Evolutionary conservation across 192 early-diverging fungal species (phyloP).

Genomic region (Gonapodya prolifera): DNA sequence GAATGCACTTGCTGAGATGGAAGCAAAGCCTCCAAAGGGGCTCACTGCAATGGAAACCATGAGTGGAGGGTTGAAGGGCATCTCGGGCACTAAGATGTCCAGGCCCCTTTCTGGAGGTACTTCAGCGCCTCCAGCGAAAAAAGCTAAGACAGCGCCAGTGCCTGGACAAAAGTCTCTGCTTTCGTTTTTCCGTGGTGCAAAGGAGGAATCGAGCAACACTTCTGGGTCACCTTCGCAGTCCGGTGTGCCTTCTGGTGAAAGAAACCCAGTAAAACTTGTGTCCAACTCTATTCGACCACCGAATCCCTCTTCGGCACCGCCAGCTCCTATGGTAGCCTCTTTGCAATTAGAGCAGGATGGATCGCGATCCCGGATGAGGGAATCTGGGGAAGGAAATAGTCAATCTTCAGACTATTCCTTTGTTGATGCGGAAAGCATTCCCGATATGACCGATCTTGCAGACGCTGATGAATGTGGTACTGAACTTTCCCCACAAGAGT

Average conservation of each 20-base stretch:
- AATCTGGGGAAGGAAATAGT: too few relatives aligned
- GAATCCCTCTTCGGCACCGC: neutral
- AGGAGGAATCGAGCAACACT: too few relatives aligned
- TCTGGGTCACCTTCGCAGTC: too few relatives aligned
- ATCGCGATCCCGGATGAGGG: too few relatives aligned
- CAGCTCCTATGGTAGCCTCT: neutral
- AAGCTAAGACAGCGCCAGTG: neutral
- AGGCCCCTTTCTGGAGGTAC: conserved; percentile 5
- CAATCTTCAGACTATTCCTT: neutral
- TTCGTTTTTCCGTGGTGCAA: neutral
- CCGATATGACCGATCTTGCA: neutral
- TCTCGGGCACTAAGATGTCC: neutral
- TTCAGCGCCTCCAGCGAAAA: conserved; percentile 1
- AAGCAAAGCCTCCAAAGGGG: neutral
- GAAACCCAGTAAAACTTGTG: too few relatives aligned
- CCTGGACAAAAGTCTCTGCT: neutral
- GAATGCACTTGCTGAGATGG: neutral
- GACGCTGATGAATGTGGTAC: neutral
- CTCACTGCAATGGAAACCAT: conserved; percentile 6
- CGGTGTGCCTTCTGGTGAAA: too few relatives aligned
- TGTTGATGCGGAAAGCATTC: neutral
- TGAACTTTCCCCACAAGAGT: neutral
- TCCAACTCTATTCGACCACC: neutral
- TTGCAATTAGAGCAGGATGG: too few relatives aligned
- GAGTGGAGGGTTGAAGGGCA: conserved; percentile 7